Percentiles rank a stretch among this genome's conserved stretches.
Evolutionary conservation across 805 yeast genomes (phyloP).

Genomic region (Jamesozyma piceae): DNA sequence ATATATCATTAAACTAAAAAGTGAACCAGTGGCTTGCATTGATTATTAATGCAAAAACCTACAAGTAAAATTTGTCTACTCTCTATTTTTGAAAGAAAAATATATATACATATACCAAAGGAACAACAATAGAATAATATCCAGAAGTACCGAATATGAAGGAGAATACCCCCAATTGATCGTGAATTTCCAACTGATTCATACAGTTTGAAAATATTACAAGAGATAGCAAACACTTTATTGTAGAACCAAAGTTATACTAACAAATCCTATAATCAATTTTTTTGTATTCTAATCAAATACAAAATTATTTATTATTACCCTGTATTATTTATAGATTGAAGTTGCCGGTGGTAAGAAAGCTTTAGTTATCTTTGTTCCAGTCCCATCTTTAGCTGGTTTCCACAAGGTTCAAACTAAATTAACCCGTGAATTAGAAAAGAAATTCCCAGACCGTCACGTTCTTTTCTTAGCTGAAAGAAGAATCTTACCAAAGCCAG

Average conservation of each 20-base stretch:
- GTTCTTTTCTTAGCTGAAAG: conserved; percentile 99
- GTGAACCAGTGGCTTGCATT: no score
- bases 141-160: no score
- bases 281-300: not conserved
- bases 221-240: not conserved
- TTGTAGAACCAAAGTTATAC: conserved; percentile 1
- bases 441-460: conserved; percentile 99
- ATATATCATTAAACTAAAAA: no score
- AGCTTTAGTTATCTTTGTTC: conserved; percentile 96
- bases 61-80: not conserved
- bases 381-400: conserved; percentile 84
- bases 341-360: conserved; percentile 97
- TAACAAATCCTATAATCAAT: conserved; percentile 1
- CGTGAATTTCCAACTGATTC: no score
- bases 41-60: not conserved
- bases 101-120: not conserved
- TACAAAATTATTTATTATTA: conserved; percentile 7
- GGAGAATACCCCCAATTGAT: no score
- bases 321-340: conserved; percentile 35
- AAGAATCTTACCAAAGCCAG: conserved; percentile 98
- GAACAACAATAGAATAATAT: no score
- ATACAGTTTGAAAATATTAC: not conserved
- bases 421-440: conserved; percentile 98
- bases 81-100: not conserved
- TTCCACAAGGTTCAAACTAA: conserved; percentile 97